Base-by-base conservation (phyloP, 1,139 yeast genomes). In the Hemisphaericaspora lyxosophila region DNA sequence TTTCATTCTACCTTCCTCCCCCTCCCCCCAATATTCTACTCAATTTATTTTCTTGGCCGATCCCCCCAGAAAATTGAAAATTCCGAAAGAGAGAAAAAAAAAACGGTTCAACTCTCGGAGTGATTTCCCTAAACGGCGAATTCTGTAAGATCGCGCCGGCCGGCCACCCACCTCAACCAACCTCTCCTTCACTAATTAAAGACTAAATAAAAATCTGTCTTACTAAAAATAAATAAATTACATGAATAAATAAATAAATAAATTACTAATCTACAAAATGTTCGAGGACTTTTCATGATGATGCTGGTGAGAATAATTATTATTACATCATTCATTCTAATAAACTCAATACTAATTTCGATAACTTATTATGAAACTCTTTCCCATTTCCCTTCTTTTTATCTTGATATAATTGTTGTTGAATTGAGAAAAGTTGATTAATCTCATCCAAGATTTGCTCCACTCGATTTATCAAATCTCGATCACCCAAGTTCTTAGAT, bases 401-500 rank as follows among this genome's bases (percentile, higher is more conserved):
- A 22, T 37, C 41, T 20, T 36, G 42, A 26, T 39, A 37, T 22
- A 34, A 32, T 26, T 39, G 47, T 34, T 45, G 50, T 26, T 45
- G 50, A 11, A 44, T 32, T 14, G 41, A 42, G 36, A 62, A 57
- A 14, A 63, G 42, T 35, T 55, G 51, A 41, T 54, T 57, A 18
- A 67, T 57, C 14, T 61, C 62, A 23, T 50, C 55, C 37, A 67
- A 54, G 4, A 47, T 53, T 5, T 36, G 40, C 35, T 65, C 72
- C 5, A 67, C 46, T 20, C 40, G 39, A 16, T 50, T 49, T 7
- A 67, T 59, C 23, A 47, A 38, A 18, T 59, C 61, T 31, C 46
- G 45, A 48, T 69, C 62, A 1, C 73, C 74, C 6, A 56, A 45
- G 35, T 60, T 65, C 44, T 60, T 63, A 9, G 46, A 44, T 1